Evolutionary conservation across 1,284 basidiomycete species (phyloP), one percentile per base, ranked within the genome.

Genomic region (Ustilago shanxiensis): DNA sequence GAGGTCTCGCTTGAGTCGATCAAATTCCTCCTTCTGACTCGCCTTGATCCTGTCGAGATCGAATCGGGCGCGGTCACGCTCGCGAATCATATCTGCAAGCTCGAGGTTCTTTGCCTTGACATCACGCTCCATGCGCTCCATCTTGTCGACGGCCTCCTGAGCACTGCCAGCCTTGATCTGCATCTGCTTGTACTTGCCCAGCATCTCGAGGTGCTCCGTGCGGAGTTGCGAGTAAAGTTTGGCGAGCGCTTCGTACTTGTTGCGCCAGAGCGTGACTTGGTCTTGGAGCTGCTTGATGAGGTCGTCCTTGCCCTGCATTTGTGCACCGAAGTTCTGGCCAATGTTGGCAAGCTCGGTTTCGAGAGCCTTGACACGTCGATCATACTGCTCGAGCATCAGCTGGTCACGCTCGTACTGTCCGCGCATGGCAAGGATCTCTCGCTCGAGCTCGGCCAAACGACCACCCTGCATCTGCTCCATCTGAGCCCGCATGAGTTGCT

Each of bases 91-190:
- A 86, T 99, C 97, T 29, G 96, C 96, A 35, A 99, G 89, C 87
- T 99, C 97, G 64, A 99, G 88, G 86, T 98, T 99, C 90, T 99
- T 99, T 45, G 94, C 90, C 88, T 99, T 99, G 82, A 98, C 89
- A 86, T 99, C 97, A 39, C 95, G 89, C 86, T 99, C 97, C 95
- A 99, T 99, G 69, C 95, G 90, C 87, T 99, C 97, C 95, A 99
- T 98, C 83, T 92, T 92, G 87, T 99, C 96, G 59, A 99, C 93
- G n/a, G 96, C 94, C 87, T 99, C 97, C 86, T 98, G 96, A 0
- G 97, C 95, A 60, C 95, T 98, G 86, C 95, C 97, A 22, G 97
- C 97, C 87, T 98, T 98, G 82, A 99, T 90, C 86, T 99, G 95
- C 90, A 97, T 91, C 83, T 94, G 93, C 89, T 99, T 99, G 89